A percentile compares a stretch with the other conserved stretches of the same genome.
Evolutionary conservation across 495 filamentous ascomycete genomes (phyloP).

Genomic region (Lepidopterella palustris): DNA sequence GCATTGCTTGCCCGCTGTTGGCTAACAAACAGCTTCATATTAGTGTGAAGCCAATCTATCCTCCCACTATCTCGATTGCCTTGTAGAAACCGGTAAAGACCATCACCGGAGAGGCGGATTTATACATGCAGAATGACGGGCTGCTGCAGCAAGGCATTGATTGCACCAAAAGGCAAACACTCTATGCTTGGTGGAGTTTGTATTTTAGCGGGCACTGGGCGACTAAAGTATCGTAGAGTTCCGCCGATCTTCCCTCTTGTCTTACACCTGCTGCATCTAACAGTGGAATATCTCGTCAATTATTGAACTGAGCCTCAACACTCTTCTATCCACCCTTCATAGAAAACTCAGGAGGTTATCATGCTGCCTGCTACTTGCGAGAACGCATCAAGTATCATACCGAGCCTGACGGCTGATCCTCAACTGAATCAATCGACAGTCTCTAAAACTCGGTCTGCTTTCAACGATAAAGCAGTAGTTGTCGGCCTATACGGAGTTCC

Average conservation of each 20-base stretch:
- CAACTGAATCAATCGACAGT: conserved; percentile 18
- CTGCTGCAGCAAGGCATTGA: background rate
- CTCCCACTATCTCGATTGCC: background rate
- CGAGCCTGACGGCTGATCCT: conserved; percentile 21
- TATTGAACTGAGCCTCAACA: conserved; percentile 4
- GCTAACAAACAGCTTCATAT: background rate
- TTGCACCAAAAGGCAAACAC: background rate
- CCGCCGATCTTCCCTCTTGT: conserved; percentile 6
- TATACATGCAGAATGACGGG: background rate
- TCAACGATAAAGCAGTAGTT: conserved; percentile 42
- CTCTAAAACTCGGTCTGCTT: conserved; percentile 21
- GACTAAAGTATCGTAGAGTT: background rate
- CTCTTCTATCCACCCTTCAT: background rate
- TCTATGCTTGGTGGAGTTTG: background rate
- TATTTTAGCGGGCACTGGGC: background rate
- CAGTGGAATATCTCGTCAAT: conserved; percentile 7
- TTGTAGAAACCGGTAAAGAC: background rate
- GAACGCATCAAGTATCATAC: conserved; percentile 30
- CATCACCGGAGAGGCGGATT: background rate
- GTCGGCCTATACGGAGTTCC: conserved; percentile 58
- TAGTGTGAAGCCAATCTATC: background rate
- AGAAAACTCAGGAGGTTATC: conserved; percentile 1
- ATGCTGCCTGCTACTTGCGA: conserved; percentile 21
- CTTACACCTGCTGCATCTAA: conserved; percentile 5
- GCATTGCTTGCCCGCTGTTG: background rate